A percentile compares a stretch with the other conserved stretches of the same genome.
phyloP scores from a whole-genome alignment of 2,329 filamentous ascomycete species.

The Sporothrix sp. region DNA sequence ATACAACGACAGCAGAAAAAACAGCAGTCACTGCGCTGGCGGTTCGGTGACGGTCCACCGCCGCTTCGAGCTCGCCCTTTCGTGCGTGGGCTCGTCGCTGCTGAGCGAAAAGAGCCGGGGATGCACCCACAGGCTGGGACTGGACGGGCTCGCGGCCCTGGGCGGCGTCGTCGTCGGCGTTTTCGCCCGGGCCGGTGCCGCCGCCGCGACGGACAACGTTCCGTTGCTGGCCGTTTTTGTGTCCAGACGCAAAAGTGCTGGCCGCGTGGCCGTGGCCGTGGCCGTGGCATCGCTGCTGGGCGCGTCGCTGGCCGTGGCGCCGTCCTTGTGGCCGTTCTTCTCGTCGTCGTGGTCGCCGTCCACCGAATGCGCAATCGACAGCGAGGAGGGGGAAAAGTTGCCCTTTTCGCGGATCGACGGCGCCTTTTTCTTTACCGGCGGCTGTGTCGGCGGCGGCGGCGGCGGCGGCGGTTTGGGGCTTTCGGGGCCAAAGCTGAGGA shows the following conservation, averaged over 20 bases:
- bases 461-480: neutral
- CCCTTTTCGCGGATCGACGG: conserved; percentile 5
- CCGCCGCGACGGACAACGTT: too few species aligned
- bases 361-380: conserved; percentile 8
- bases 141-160: neutral
- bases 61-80: conserved; percentile 38
- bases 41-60: conserved; percentile 47
- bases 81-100: conserved; percentile 32
- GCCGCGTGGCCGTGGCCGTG: too few species aligned
- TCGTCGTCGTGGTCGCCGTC: conserved; percentile 3
- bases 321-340: neutral
- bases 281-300: neutral
- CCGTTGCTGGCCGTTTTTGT: too few species aligned
- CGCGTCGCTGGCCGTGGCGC: neutral
- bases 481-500: conserved; percentile 17
- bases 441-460: too few species aligned
- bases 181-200: too few species aligned
- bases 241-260: conserved; percentile 3
- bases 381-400: conserved; percentile 3
- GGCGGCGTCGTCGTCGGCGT: neutral
- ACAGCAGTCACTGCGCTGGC: neutral
- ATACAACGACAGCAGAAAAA: neutral
- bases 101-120: conserved; percentile 20
- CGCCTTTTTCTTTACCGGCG: conserved; percentile 2
- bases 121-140: conserved; percentile 33